Evolutionary conservation across 805 yeast species (phyloP).

Genomic region (Ogataea chonburiensis): DNA sequence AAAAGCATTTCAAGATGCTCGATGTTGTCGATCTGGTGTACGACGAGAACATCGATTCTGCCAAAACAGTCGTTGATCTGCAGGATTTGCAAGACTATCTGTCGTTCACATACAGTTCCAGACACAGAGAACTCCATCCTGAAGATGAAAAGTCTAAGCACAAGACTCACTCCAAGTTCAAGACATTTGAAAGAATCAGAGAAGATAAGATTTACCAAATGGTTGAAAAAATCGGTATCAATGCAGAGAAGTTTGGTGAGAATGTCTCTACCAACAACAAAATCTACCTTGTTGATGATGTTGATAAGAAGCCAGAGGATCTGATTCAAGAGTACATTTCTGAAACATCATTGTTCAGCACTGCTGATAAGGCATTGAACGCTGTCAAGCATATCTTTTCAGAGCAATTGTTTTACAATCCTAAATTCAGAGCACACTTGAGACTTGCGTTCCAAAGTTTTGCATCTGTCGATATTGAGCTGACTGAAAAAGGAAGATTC

Average conservation of each 20-base stretch:
- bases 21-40: slow-evolving; percentile 56
- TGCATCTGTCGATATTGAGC: slow-evolving; percentile 67
- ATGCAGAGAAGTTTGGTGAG: slow-evolving; percentile 80
- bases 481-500: slow-evolving; percentile 80
- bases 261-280: slow-evolving; percentile 67
- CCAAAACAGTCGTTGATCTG: slow-evolving; percentile 68
- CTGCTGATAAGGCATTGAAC: slow-evolving; percentile 54
- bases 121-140: slow-evolving; percentile 45
- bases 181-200: slow-evolving; percentile 65
- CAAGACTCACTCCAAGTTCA: slow-evolving; percentile 59
- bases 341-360: slow-evolving; percentile 49
- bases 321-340: slow-evolving; percentile 43
- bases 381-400: slow-evolving; percentile 76
- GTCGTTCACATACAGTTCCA: slow-evolving; percentile 66
- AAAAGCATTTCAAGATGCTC: slow-evolving; percentile 53
- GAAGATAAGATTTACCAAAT: slow-evolving; percentile 62
- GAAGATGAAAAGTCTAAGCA: slow-evolving; percentile 22
- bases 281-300: slow-evolving; percentile 71
- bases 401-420: slow-evolving; percentile 77
- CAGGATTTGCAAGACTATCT: slow-evolving; percentile 87
- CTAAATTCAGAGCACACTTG: slow-evolving; percentile 70
- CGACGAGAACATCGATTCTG: slow-evolving; percentile 52
- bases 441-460: slow-evolving; percentile 60
- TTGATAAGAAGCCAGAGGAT: slow-evolving; percentile 57
- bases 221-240: slow-evolving; percentile 68